Evolutionary conservation across 768 basidiomycete genomes (phyloP).

Genomic region (Auriscalpium microsporum): DNA sequence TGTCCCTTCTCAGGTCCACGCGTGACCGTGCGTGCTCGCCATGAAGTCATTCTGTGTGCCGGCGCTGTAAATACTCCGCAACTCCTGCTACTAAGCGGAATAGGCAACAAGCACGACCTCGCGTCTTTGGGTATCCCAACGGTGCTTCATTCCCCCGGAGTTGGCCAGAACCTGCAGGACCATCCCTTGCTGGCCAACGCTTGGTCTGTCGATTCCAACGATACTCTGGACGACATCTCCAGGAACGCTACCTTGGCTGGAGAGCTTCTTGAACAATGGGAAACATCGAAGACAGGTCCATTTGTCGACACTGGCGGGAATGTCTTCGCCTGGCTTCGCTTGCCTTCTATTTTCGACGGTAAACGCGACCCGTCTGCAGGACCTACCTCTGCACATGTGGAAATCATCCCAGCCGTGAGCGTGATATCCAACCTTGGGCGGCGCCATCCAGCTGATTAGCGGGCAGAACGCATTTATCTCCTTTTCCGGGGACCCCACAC

Average conservation of each 20-base stretch:
- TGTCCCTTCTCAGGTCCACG: background rate
- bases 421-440: no score
- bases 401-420: slow-evolving; percentile 6
- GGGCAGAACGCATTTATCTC: background rate
- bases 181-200: slow-evolving; percentile 13
- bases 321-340: slow-evolving; percentile 17
- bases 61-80: slow-evolving; percentile 16
- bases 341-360: slow-evolving; percentile 6
- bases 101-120: slow-evolving; percentile 7
- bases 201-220: slow-evolving; percentile 8
- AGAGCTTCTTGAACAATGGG: slow-evolving; percentile 1
- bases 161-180: slow-evolving; percentile 25
- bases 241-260: background rate
- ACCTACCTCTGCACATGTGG: slow-evolving; percentile 16
- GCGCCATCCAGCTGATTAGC: background rate
- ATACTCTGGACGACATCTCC: slow-evolving; percentile 6
- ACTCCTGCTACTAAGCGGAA: slow-evolving; percentile 16
- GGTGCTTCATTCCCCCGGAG: slow-evolving; percentile 21
- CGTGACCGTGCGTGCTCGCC: background rate
- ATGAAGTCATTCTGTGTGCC: slow-evolving; percentile 11
- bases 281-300: slow-evolving; percentile 1
- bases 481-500: background rate
- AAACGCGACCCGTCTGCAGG: slow-evolving; percentile 19
- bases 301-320: slow-evolving; percentile 3
- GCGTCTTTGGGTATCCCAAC: slow-evolving; percentile 14